Percentiles rank a stretch among this genome's conserved stretches.
phyloP scores from a whole-genome alignment of 345 rosid genomes.

The Pelargonium nanum region DNA sequence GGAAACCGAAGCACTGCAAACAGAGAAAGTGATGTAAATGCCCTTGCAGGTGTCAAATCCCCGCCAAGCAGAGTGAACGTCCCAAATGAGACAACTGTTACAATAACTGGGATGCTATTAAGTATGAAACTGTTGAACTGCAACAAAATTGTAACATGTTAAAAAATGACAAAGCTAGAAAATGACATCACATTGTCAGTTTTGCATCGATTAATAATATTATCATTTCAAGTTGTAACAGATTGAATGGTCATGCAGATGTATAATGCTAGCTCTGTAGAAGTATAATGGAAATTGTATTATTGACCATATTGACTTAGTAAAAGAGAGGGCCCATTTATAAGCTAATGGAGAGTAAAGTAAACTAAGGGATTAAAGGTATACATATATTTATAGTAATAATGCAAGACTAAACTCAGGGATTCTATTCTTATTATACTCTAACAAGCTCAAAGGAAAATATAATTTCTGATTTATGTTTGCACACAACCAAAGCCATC shows the following conservation, averaged over 20 bases:
- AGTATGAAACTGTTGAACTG: slow-evolving; percentile 82
- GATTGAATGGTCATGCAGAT: background rate
- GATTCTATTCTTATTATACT: background rate
- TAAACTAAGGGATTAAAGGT: too few species aligned
- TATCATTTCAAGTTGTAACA: background rate
- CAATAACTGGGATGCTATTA: slow-evolving; percentile 79
- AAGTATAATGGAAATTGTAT: background rate
- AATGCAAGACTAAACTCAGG: background rate
- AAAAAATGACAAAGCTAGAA: background rate
- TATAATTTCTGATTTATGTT: background rate
- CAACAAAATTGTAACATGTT: slow-evolving; percentile 17
- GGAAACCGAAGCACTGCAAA: slow-evolving; percentile 73
- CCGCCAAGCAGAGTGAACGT: slow-evolving; percentile 87
- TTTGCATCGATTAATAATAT: background rate
- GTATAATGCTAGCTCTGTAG: background rate
- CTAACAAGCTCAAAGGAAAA: background rate
- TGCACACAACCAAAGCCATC: background rate
- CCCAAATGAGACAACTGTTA: slow-evolving; percentile 84
- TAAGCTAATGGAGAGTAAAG: too few species aligned
- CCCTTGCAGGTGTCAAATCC: slow-evolving; percentile 84
- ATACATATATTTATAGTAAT: too few species aligned
- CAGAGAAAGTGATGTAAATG: slow-evolving; percentile 92
- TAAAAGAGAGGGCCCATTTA: too few species aligned
- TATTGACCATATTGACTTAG: background rate
- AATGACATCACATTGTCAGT: background rate